Base-by-base conservation (phyloP, 345 rosid genomes). In the Stellera chamaejasme region DNA sequence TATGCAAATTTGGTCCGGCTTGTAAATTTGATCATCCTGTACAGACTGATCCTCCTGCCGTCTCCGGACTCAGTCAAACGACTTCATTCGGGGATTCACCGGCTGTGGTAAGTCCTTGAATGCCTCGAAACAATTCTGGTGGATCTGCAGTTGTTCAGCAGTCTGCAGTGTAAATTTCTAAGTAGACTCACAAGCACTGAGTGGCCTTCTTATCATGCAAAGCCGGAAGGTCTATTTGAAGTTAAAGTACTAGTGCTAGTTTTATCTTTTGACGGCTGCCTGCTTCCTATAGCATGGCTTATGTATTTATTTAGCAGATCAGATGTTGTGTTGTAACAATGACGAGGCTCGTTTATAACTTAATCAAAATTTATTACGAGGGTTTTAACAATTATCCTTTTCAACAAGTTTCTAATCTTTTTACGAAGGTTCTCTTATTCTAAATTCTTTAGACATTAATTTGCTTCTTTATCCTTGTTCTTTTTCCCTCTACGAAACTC, bases 1-100 rank as follows among this genome's bases (percentile, higher is more conserved):
- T 89, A 60, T 89, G 97, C 85, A 93, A 89, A 75, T 93, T 78
- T 13, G 99, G 99, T 10, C 97, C 96, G 51, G 88, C 95, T 23
- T 89, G 99, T 72, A 90, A 78, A 79, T 86, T 75, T 64, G 73
- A 83, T 75, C 95, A 86, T 67, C 75, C 84, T 1, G 46, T 55
- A 53, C 81, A 81, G 23, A 74, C 71, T 49, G 64, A 75, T 65
- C 11, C 65, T 10, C 42, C 77, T 10, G 5, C 66, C 3, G 76
- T 66, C 11, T 54, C 69, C 45, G 55, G 62, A 27, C 52, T 61
- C 11, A 70, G 77, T 62, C 65, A 71, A 51, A 43, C 49, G 4
- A 50, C 62, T 11, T 54, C 65, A 0, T 56, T 63, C 7, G 68
- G 62, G 44, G 54, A 65, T 59, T 45, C 81, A 45, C 50, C 50